Base-by-base conservation (phyloP, 2,329 filamentous ascomycete genomes). In the Fusarium coicis region DNA sequence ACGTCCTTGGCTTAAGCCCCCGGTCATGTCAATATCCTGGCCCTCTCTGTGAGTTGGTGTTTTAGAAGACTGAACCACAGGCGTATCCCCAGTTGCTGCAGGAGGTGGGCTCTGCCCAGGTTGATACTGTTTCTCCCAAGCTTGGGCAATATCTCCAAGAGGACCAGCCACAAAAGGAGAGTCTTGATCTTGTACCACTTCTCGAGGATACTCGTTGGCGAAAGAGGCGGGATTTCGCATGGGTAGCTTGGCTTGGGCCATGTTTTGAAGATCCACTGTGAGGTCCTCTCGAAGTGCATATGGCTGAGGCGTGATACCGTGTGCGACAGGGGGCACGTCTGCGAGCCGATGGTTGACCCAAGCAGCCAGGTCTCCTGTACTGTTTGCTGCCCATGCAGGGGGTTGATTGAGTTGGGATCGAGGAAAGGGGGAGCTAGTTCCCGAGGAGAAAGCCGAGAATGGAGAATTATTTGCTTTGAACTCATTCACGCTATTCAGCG, bases 241-340 rank as follows among this genome's bases (percentile, higher is more conserved):
- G 6, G 26, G 49, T 3, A 71, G 34, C 5, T 37, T 54, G 15
- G 36, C 14, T 42, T 28, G 15, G 23, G 62, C 57, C 34, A 44
- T 40, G 19, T 61, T 58, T n/a, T 37, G 53, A 16, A 76, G 70
- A 46, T 76, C 74, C 12, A 26, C 54, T 2, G 74, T 75, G 49
- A 74, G 58, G 21, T 73, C 70, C 36, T 63, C 64, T 1, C 74
- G 67, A 30, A 72, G 23, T 18, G 74, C 74, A 62, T 76, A 76
- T 3, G 74, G 66, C 14, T 76, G 66, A 26, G 72, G 67, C 63
- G 76, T 66, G 34, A 75, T 67, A 12, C 74, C 72, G 21, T 62
- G 46, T 14, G 70, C 65, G 15, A 63, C 30, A 28, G 43, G 16
- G 18, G 30, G n/a, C 18, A 26, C 47, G 32, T 39, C 54, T 12